Evolutionary conservation across 208 protist species (phyloP).

Genomic region (Leptomonas pyrrhocoris): DNA sequence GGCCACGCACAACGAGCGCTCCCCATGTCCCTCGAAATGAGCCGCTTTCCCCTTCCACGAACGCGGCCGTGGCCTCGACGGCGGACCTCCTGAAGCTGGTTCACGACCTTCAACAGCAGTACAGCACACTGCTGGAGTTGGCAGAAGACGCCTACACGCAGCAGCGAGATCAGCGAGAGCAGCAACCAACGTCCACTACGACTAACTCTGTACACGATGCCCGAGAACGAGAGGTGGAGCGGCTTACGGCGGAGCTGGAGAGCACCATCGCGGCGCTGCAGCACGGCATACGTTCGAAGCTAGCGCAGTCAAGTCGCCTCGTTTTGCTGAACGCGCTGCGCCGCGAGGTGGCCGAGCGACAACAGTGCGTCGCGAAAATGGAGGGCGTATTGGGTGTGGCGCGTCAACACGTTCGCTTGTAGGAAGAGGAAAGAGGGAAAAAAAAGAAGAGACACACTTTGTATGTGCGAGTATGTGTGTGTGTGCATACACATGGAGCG

Average conservation of each 20-base stretch:
- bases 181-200: background rate
- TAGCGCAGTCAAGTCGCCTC: conserved; percentile 56
- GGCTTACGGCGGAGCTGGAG: conserved; percentile 17
- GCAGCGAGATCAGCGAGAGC: background rate
- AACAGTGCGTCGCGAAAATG: conserved; percentile 51
- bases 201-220: background rate
- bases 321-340: conserved; percentile 52
- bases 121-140: conserved; percentile 35
- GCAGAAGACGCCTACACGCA: conserved; percentile 1
- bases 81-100: conserved; percentile 40
- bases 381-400: conserved; percentile 43
- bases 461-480: background rate
- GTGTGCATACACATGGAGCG: background rate
- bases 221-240: conserved; percentile 6
- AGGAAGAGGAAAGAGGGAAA: too few species aligned
- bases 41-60: background rate
- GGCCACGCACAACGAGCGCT: background rate
- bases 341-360: conserved; percentile 49
- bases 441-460: too few species aligned
- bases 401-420: conserved; percentile 29
- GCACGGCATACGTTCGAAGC: conserved; percentile 70
- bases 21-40: background rate
- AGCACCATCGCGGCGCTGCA: conserved; percentile 44
- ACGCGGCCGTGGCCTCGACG: conserved; percentile 18
- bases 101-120: conserved; percentile 35